Base-by-base conservation (phyloP, 2,329 filamentous ascomycete species). In the Parasarocladium wereldwijsianum region DNA sequence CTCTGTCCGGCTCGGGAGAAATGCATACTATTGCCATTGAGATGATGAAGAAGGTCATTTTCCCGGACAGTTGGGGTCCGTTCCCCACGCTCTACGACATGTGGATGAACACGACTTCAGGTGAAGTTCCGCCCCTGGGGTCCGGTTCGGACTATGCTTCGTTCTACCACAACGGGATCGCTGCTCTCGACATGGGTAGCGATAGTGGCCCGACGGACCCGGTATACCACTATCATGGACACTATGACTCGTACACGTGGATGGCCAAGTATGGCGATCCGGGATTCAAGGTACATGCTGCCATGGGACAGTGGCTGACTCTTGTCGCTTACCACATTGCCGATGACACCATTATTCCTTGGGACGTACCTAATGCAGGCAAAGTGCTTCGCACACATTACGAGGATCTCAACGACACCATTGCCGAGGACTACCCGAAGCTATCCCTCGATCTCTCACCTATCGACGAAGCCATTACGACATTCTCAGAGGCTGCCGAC, bases 241-340 rank as follows among this genome's bases (percentile, higher is more conserved):
- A 90, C 52, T 92, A 86, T 46, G 84, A 92, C 46, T 80, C 69
- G 19, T 86, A 81, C 46, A 60, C 76, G 43, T 92, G 83, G 83
- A 90, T 90, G 80, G 64, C 76, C 10, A 76, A 60, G 3, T 84
- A 72, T 40, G 82, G 82, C 4, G 84, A 93, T 39, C 64, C 64
- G 1, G 62, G 57, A 1, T 72, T 68, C 29, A 57, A 67, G n/a
- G 67, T 74, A 23, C 76, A 79, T 37, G 50, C 62, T 6, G 58
- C 73, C 1, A 58, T 66, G 35, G 59, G 71, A 1, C 70, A 60
- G 42, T 60, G 57, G 23, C 37, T 60, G 1, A 42, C 50, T 0
- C 46, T 61, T 1, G 32, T 61, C 0, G 52, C 51, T 0, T 57
- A 55, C 24, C 53, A 52, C 17, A 40, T 61, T 1, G 47, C 55